These are phyloP conservation scores for Pseudocercospora pini-densiflorae DNA, from an alignment of 2,329 filamentous ascomycete genomes.

Conservation along the genomic window DNA sequence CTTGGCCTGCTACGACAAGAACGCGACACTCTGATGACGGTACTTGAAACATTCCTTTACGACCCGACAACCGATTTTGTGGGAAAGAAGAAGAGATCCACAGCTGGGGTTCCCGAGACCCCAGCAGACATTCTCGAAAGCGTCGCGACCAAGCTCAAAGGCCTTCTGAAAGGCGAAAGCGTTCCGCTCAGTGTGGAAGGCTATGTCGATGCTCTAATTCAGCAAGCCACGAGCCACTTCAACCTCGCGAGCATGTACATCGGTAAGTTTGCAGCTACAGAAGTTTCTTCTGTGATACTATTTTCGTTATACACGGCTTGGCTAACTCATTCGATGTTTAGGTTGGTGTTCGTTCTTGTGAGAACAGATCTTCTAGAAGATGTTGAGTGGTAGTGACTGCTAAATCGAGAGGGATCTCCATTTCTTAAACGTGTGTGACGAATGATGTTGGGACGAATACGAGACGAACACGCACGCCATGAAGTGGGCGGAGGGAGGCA, in stretches of 20 bases:
- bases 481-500: background rate
- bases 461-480: background rate
- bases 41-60: slow-evolving; percentile 95
- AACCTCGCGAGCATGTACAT: slow-evolving; percentile 96
- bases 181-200: slow-evolving; percentile 95
- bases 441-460: slow-evolving; percentile 13
- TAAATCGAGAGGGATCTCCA: slow-evolving; percentile 9
- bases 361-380: background rate
- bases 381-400: slow-evolving; percentile 5
- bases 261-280: slow-evolving; percentile 52
- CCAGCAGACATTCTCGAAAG: slow-evolving; percentile 84
- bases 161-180: slow-evolving; percentile 81
- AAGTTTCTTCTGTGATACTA: background rate
- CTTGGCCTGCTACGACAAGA: slow-evolving; percentile 83
- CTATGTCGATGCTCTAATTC: slow-evolving; percentile 94
- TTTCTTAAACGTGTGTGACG: background rate
- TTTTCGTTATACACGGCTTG: background rate
- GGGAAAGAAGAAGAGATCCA: slow-evolving; percentile 66
- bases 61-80: slow-evolving; percentile 95
- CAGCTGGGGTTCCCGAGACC: slow-evolving; percentile 65
- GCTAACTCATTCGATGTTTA: slow-evolving; percentile 12
- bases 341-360: slow-evolving; percentile 33
- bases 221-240: slow-evolving; percentile 77
- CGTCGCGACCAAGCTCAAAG: slow-evolving; percentile 84
- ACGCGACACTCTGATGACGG: slow-evolving; percentile 95